Evolutionary conservation across 2,329 filamentous ascomycete genomes (phyloP).

Genomic region (Xylaria sp.): DNA sequence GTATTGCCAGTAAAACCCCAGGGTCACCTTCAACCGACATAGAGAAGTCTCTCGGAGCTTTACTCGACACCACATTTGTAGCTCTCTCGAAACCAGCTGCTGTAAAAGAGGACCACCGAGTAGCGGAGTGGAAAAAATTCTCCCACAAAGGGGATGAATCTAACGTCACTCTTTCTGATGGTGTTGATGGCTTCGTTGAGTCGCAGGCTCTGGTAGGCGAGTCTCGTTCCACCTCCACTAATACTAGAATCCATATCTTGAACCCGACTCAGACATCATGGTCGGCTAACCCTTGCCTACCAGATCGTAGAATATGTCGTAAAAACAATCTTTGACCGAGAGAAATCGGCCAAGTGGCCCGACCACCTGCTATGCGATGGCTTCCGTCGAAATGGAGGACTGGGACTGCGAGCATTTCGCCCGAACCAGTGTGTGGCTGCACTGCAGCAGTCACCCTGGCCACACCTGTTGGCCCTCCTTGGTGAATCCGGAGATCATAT

Average conservation of each 20-base stretch:
- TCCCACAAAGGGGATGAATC: conserved; percentile 59
- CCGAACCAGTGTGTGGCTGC: conserved; percentile 65
- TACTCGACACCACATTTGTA: conserved; percentile 68
- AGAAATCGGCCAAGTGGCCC: conserved; percentile 47
- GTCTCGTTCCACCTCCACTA: conserved; percentile 1
- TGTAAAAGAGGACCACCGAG: conserved; percentile 37
- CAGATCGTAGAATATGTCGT: conserved; percentile 74
- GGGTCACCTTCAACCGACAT: conserved; percentile 25
- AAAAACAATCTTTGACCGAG: conserved; percentile 66
- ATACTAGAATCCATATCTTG: background rate
- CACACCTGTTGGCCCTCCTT: conserved; percentile 64
- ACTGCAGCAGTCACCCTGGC: conserved; percentile 70
- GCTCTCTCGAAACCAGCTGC: conserved; percentile 42
- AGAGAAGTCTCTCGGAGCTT: conserved; percentile 42
- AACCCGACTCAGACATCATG: background rate
- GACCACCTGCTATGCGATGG: conserved; percentile 81
- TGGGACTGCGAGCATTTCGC: conserved; percentile 56
- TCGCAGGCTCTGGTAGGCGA: conserved; percentile 59
- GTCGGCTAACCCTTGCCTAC: conserved; percentile 13
- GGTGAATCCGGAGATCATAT: conserved; percentile 70
- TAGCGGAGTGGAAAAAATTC: conserved; percentile 54
- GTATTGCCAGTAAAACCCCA: conserved; percentile 25
- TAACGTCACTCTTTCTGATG: conserved; percentile 47
- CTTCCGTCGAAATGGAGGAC: conserved; percentile 50
- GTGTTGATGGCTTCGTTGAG: conserved; percentile 40